These are phyloP conservation scores for Aureobasidium sp. DNA, from an alignment of 2,329 filamentous ascomycete species.

Conservation along the genomic window DNA sequence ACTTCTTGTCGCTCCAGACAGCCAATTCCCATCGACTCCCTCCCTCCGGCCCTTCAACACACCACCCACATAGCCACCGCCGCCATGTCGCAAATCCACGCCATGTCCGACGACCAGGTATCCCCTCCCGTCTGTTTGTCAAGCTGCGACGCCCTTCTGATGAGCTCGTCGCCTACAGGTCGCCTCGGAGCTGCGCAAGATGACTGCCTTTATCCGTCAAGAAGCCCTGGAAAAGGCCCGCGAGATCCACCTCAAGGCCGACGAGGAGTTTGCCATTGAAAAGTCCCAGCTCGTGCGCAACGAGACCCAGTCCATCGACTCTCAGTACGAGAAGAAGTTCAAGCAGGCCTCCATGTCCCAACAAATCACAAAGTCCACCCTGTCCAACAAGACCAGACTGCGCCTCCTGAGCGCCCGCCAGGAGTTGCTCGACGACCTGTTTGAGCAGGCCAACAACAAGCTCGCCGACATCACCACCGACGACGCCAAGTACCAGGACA, in stretches of 20 bases:
- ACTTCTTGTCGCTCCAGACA: background rate
- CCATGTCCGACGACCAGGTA: constrained; percentile 97
- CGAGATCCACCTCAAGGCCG: constrained; percentile 96
- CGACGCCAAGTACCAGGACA: constrained; percentile 64
- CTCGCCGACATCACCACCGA: constrained; percentile 61
- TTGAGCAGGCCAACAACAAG: constrained; percentile 70
- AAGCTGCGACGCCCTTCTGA: constrained; percentile 19
- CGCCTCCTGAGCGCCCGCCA: constrained; percentile 81
- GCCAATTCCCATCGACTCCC: background rate
- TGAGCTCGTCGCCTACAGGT: constrained; percentile 52
- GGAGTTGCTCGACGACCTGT: constrained; percentile 83
- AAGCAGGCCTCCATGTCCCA: constrained; percentile 98
- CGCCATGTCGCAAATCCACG: constrained; percentile 87
- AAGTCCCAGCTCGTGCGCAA: constrained; percentile 97
- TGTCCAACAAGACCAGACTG: constrained; percentile 92
- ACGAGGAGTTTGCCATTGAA: constrained; percentile 98
- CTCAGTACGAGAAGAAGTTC: constrained; percentile 95
- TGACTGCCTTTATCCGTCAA: constrained; percentile 99
- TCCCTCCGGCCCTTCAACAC: background rate
- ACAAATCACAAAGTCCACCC: constrained; percentile 94
- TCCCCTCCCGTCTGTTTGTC: background rate
- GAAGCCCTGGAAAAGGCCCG: constrained; percentile 94
- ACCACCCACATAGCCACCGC: constrained; percentile 26
- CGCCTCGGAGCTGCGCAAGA: constrained; percentile 97
- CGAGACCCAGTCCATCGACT: constrained; percentile 89